phyloP scores from a whole-genome alignment of 305 asterid species.

The Solanum chacoense region DNA sequence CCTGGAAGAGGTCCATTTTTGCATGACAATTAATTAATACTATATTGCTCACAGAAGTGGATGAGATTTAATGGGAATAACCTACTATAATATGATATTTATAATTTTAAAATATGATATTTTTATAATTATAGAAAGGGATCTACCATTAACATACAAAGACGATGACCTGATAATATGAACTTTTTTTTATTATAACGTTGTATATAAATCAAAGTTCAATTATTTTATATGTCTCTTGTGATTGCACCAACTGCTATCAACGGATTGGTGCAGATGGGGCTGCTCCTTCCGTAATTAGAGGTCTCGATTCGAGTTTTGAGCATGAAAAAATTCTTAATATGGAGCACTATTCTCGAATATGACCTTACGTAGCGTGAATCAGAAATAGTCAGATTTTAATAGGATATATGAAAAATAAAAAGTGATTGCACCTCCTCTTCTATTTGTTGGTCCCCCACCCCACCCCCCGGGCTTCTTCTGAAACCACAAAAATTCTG shows the following conservation, averaged over 20 bases:
- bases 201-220: too few relatives aligned
- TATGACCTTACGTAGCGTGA: fast-evolving
- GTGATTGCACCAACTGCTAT: too few relatives aligned
- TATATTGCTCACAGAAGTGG: background rate
- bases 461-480: background rate
- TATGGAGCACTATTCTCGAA: too few relatives aligned
- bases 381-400: fast-evolving
- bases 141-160: background rate
- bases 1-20: background rate
- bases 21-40: background rate
- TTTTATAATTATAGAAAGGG: background rate
- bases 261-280: too few relatives aligned
- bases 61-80: background rate
- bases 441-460: background rate
- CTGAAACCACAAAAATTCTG: background rate
- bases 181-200: too few relatives aligned
- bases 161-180: background rate
- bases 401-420: too few relatives aligned
- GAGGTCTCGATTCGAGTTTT: background rate
- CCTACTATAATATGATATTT: background rate
- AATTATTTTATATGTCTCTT: too few relatives aligned
- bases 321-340: too few relatives aligned
- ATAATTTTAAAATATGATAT: too few relatives aligned
- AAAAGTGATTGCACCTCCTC: background rate
- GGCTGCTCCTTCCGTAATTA: background rate